Conservation (phyloP, 495 filamentous ascomycete species). For the Chaetomium cochliodes region DNA sequence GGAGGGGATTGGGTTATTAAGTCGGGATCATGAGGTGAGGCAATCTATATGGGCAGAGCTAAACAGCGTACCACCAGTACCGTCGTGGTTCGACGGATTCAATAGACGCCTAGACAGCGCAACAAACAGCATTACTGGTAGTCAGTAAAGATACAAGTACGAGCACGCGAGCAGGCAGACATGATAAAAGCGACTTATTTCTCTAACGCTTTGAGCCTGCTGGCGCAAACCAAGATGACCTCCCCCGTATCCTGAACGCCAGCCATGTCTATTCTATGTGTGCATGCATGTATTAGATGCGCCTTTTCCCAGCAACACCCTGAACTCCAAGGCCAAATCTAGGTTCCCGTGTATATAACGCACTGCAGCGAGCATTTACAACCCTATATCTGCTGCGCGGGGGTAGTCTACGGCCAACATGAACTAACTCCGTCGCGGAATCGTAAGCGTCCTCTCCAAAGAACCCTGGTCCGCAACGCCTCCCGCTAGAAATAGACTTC, state of each 20-base stretch:
- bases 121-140: too few relatives aligned
- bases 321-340: slow-evolving; percentile 1
- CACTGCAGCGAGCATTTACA: neutral
- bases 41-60: too few relatives aligned
- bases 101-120: too few relatives aligned
- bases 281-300: slow-evolving; percentile 7
- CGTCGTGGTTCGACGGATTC: too few relatives aligned
- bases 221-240: slow-evolving; percentile 5
- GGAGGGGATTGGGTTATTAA: too few relatives aligned
- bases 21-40: too few relatives aligned
- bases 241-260: slow-evolving; percentile 16
- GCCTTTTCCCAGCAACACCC: slow-evolving; percentile 6
- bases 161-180: neutral
- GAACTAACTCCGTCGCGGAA: neutral
- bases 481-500: neutral
- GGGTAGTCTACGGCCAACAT: neutral
- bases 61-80: too few relatives aligned
- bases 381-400: slow-evolving; percentile 6
- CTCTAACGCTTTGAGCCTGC: neutral
- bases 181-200: neutral
- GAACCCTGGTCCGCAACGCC: slow-evolving; percentile 3
- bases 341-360: slow-evolving; percentile 8
- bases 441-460: neutral
- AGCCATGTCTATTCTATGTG: slow-evolving; percentile 15
- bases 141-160: neutral